Percentiles rank a stretch among this genome's conserved stretches.
Evolutionary conservation across 768 basidiomycete genomes (phyloP).

Genomic region (Tylopilus sp.): DNA sequence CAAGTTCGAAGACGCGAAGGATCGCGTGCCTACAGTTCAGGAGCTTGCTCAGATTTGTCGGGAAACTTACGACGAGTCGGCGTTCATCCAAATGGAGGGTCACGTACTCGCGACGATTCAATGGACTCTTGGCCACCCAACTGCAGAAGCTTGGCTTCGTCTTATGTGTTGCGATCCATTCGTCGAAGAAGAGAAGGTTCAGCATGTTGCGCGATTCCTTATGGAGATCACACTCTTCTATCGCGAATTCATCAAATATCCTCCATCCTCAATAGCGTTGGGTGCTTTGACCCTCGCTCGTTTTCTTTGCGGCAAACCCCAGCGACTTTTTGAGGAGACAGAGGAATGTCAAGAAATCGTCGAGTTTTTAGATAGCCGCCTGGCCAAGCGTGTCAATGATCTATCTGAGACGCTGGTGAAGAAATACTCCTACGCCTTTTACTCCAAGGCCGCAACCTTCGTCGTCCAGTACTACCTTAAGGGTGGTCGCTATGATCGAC

Average conservation of each 20-base stretch:
- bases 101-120: conserved; percentile 95
- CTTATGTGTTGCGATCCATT: conserved; percentile 71
- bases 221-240: conserved; percentile 99
- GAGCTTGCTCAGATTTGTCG: conserved; percentile 95
- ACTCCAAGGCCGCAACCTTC: conserved; percentile 91
- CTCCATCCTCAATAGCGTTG: conserved; percentile 84
- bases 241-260: conserved; percentile 86
- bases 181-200: conserved; percentile 84
- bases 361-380: conserved; percentile 78
- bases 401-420: conserved; percentile 95
- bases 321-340: conserved; percentile 80
- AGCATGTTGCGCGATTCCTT: conserved; percentile 93
- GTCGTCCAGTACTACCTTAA: conserved; percentile 93
- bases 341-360: conserved; percentile 82
- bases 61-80: conserved; percentile 94
- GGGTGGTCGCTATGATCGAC: conserved; percentile 69
- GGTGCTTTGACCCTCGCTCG: conserved; percentile 88
- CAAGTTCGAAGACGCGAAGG: conserved; percentile 99
- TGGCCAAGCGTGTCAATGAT: conserved; percentile 86
- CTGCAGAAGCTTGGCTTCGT: conserved; percentile 96
- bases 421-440: conserved; percentile 97
- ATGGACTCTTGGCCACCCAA: conserved; percentile 96
- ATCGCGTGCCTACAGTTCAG: conserved; percentile 93
- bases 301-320: conserved; percentile 78
- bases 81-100: conserved; percentile 99